Conservation (phyloP, 441 rosid genomes). For the Melastoma candidum region DNA sequence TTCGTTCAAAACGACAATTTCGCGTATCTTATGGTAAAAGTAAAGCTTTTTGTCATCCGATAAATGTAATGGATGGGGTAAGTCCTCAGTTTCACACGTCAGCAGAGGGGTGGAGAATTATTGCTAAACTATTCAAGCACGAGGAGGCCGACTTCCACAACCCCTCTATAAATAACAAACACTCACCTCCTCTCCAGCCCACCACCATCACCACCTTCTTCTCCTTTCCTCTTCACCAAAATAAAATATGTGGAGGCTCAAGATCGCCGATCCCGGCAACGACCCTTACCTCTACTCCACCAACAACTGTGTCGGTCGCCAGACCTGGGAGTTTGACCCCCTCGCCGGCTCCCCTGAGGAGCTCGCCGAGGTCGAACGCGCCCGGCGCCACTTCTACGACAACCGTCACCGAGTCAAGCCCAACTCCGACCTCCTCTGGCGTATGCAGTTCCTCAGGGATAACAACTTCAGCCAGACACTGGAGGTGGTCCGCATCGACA, state of each 20-base stretch:
- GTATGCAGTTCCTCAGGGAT: conserved; percentile 42
- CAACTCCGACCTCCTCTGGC: conserved; percentile 50
- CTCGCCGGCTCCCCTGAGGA: conserved; percentile 37
- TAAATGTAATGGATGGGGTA: too few species aligned
- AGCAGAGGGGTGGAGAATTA: too few species aligned
- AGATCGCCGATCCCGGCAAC: conserved; percentile 30
- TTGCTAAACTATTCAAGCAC: too few species aligned
- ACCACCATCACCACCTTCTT: too few species aligned
- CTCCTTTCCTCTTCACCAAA: too few species aligned
- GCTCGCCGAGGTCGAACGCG: conserved; percentile 35
- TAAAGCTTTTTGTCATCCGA: too few species aligned
- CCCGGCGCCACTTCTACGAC: conserved; percentile 33
- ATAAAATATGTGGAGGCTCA: conserved; percentile 43
- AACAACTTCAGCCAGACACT: conserved; percentile 40
- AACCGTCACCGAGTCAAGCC: conserved; percentile 38
- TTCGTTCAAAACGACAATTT: too few species aligned
- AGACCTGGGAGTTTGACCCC: conserved; percentile 50
- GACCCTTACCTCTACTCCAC: conserved; percentile 44
- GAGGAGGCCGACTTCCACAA: too few species aligned
- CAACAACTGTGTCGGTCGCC: conserved; percentile 47
- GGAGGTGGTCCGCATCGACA: conserved; percentile 27
- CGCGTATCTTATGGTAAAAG: too few species aligned
- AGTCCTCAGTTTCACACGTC: too few species aligned
- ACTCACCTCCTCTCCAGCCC: too few species aligned
- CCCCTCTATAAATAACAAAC: too few species aligned